These are phyloP conservation scores for Apophysomyces variabilis DNA, from an alignment of 371 early-diverging fungal genomes.

Conservation along the genomic window DNA sequence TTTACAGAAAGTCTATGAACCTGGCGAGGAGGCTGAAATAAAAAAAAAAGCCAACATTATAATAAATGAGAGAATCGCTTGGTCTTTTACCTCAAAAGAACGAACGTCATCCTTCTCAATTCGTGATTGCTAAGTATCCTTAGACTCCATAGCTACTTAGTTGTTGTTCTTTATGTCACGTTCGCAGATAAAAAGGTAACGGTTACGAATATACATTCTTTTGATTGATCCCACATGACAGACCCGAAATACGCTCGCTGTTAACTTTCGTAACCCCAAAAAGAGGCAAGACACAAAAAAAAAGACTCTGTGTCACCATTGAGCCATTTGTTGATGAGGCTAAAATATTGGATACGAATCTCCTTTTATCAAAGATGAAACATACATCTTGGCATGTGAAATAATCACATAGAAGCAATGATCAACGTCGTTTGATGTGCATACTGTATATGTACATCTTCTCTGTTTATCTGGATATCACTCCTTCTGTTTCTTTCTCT, in stretches of 20 bases:
- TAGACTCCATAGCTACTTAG: too few relatives aligned
- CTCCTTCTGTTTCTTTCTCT: neutral
- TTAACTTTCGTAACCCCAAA: neutral
- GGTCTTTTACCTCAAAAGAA: neutral
- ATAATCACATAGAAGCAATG: conserved; percentile 5
- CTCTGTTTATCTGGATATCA: neutral
- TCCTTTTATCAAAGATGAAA: conserved; percentile 2
- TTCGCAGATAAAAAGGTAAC: too few relatives aligned
- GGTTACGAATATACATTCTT: neutral
- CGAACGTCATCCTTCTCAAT: neutral
- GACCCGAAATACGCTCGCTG: neutral
- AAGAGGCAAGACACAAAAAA: too few relatives aligned
- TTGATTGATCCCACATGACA: neutral
- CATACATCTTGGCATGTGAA: neutral
- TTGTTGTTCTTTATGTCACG: too few relatives aligned
- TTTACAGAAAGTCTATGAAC: neutral
- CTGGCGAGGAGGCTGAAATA: too few relatives aligned
- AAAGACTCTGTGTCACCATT: too few relatives aligned
- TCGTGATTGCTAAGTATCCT: too few relatives aligned
- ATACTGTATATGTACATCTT: neutral
- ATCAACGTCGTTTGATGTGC: conserved; percentile 1
- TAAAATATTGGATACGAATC: neutral
- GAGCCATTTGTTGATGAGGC: neutral
- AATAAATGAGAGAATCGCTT: too few relatives aligned
- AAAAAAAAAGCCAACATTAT: too few relatives aligned